Conservation (phyloP, 2,329 filamentous ascomycete species). For the Colletotrichum salicis region DNA sequence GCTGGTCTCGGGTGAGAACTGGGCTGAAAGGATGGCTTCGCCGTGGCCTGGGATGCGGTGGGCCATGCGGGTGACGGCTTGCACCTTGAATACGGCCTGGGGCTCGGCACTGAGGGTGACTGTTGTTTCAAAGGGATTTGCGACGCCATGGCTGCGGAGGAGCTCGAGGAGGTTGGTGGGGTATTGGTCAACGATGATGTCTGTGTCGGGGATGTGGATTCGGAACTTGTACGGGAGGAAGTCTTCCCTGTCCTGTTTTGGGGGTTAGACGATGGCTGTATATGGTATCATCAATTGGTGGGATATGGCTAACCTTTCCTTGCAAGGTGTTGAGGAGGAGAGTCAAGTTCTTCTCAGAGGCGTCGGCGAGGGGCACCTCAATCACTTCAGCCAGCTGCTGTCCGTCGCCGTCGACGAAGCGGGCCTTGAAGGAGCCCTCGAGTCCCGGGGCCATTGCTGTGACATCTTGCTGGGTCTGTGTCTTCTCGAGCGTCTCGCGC, state of each 20-base stretch:
- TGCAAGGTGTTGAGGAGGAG: constrained; percentile 86
- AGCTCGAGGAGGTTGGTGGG: constrained; percentile 65
- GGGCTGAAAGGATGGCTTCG: constrained; percentile 85
- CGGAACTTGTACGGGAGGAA: constrained; percentile 71
- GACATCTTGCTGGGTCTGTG: constrained; percentile 80
- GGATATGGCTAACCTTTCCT: constrained; percentile 70
- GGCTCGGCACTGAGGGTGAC: constrained; percentile 73
- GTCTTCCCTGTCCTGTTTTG: constrained; percentile 62
- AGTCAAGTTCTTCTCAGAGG: constrained; percentile 89
- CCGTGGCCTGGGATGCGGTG: constrained; percentile 91
- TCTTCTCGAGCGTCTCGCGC: constrained; percentile 76
- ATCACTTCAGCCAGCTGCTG: constrained; percentile 77
- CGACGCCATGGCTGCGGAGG: constrained; percentile 65
- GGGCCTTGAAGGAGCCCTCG: constrained; percentile 82
- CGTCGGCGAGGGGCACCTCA: constrained; percentile 83
- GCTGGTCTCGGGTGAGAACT: constrained; percentile 85
- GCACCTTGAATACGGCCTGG: constrained; percentile 93
- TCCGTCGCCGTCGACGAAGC: constrained; percentile 85
- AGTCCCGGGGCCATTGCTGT: constrained; percentile 73
- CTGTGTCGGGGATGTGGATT: constrained; percentile 65
- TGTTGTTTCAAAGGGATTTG: constrained; percentile 67
- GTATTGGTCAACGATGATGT: constrained; percentile 66
- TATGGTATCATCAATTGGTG: too few relatives aligned
- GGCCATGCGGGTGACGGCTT: constrained; percentile 89
- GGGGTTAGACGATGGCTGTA: background rate